Evolutionary conservation across 768 basidiomycete species (phyloP), one percentile per base, ranked within the genome.

Genomic region (Daedaleopsis nitida): DNA sequence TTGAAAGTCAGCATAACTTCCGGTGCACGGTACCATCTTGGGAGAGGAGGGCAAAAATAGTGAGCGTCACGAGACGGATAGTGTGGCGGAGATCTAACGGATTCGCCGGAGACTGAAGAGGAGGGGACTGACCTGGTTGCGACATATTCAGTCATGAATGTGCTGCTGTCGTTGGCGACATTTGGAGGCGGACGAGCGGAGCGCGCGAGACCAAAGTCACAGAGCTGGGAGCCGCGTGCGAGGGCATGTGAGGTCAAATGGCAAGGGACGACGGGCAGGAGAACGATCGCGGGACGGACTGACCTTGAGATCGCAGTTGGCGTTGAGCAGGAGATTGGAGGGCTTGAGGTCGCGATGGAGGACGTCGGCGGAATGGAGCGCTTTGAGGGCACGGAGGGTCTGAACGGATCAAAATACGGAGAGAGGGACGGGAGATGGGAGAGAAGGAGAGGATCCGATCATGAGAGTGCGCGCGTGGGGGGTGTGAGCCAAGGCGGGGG

Each of bases 1-100:
- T 96, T 94, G 80, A 97, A 98, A 0, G 94, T 96, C 38, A 98
- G 83, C 96, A 98, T 98, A 63, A 98, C 92, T 73, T 98, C 96
- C 0, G 96, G 96, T 0, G 96, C 96, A 34, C 96, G 87, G 72
- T 98, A 98, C 96, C 96, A 98, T 70, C 94, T 88, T 52, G 38
- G 42, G 12, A 24, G 16, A 27, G 9, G 2, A n/a, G 23, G 35
- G 52, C 49, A 23, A 35, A 57, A 52, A 57, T 47, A 62, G 55
- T 49, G 21, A 14, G 23, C 2, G 47, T 14, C 45, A 47, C 45
- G 45, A 47, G 45, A 23, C 19, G 23, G 50, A 37, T 47, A 42
- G 57, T 44, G 50, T 61, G 17, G 50, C 42, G 34, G 32, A 21
- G 13, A 27, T 16, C 13, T n/a, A 17, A 51, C 24, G 47, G 60